These are phyloP conservation scores for Niveomyces coronatus DNA, from an alignment of 2,329 filamentous ascomycete species.

Conservation along the genomic window DNA sequence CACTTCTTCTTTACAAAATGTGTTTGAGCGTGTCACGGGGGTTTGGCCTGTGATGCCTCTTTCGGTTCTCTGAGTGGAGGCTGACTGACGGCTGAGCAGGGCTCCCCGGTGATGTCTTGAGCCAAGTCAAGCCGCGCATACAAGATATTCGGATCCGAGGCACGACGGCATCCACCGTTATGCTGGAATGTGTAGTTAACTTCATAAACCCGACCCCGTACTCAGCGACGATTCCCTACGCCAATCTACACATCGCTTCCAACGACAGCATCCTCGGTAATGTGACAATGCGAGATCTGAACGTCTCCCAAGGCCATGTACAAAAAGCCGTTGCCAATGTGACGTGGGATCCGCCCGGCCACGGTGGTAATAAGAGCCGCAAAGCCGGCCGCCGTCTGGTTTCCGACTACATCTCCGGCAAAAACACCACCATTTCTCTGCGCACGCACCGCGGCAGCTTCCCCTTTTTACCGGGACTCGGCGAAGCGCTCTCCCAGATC, in stretches of 20 bases:
- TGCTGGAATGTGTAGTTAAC: constrained; percentile 62
- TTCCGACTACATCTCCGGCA: constrained; percentile 79
- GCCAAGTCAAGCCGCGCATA: constrained; percentile 49
- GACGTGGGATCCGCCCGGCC: constrained; percentile 59
- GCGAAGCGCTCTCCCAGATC: constrained; percentile 61
- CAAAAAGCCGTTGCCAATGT: constrained; percentile 56
- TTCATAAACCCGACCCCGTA: constrained; percentile 88
- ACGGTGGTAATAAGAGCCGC: constrained; percentile 51
- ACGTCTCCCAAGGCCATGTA: constrained; percentile 61
- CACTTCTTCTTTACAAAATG: neutral
- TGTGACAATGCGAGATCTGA: constrained; percentile 54
- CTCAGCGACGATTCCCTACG: constrained; percentile 67
- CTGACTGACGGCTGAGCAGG: constrained; percentile 31
- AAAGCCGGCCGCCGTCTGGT: constrained; percentile 60
- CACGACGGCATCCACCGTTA: constrained; percentile 61
- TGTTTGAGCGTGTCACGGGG: neutral
- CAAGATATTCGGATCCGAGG: constrained; percentile 61
- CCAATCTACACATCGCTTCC: constrained; percentile 64
- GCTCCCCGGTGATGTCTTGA: constrained; percentile 43
- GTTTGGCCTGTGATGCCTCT: neutral
- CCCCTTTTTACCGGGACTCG: constrained; percentile 61
- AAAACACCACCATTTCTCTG: constrained; percentile 71
- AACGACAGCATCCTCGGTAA: constrained; percentile 69
- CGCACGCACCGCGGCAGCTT: constrained; percentile 62
- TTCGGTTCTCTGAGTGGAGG: constrained; percentile 4